These are phyloP conservation scores for Acanthamoeba triangularis DNA, from an alignment of 208 protist species.

Conservation along the genomic window DNA sequence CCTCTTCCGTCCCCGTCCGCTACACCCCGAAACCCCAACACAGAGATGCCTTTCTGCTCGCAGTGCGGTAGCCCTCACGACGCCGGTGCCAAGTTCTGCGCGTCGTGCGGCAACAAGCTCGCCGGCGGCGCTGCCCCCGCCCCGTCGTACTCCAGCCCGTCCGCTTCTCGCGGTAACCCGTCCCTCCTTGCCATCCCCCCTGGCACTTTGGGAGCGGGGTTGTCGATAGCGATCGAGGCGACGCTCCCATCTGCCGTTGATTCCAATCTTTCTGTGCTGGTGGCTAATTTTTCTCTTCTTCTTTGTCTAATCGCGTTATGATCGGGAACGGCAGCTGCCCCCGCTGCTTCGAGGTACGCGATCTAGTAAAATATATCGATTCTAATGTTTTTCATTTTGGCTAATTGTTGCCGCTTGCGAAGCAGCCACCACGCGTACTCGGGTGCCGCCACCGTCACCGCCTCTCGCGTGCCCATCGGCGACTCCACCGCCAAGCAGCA, in stretches of 20 bases:
- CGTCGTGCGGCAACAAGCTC: not conserved
- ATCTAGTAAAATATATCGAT: not conserved
- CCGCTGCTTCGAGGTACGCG: not conserved
- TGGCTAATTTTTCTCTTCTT: not conserved
- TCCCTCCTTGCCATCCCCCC: not conserved
- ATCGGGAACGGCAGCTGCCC: not conserved
- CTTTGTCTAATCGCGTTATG: not conserved
- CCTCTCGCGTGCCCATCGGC: not conserved
- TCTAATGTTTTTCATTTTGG: not conserved
- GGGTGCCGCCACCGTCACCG: not conserved
- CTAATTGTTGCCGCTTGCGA: not conserved
- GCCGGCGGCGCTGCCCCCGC: not conserved
- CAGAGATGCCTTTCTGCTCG: slow-evolving; percentile 8
- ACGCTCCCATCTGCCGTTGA: not conserved
- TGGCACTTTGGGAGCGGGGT: not conserved
- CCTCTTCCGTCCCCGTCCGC: too few relatives aligned
- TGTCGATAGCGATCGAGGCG: too few relatives aligned
- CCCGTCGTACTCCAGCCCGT: slow-evolving; percentile 7
- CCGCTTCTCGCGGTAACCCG: not conserved
- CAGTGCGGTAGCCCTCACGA: slow-evolving; percentile 10
- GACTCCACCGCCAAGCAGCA: slow-evolving; percentile 21
- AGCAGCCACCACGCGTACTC: slow-evolving; percentile 20
- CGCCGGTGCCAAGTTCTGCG: slow-evolving; percentile 17
- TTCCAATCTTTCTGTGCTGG: not conserved
- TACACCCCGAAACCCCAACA: too few relatives aligned